Evolutionary conservation across 306 rosid genomes (phyloP), one percentile per base, ranked within the genome.

Genomic region (Quercus alba): DNA sequence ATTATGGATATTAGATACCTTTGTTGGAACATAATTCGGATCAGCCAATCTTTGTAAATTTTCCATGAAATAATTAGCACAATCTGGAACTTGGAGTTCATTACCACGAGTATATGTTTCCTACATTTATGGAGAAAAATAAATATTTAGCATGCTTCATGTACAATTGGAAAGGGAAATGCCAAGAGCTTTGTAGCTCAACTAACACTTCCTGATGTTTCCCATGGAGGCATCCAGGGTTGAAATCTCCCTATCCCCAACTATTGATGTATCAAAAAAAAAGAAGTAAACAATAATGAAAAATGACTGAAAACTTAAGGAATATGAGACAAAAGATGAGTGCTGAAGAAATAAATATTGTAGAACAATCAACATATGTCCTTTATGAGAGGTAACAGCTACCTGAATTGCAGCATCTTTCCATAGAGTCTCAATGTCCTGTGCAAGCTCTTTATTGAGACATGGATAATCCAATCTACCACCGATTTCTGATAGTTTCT

Each of bases 51-150:
- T 90, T 77, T 90, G 91, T 71, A 95, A 87, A 86, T 89, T 95
- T 83, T 91, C 98, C 97, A 95, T 93, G 90, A 95, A 93, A 85
- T 93, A 95, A 70, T 88, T 80, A 19, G 99, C 82, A 85, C 99
- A 95, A 18, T 95, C 99, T 51, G 99, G 99, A 93, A 95, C 93
- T 85, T 93, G 99, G 77, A 95, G 94, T 79, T 91, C 98, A 81
- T 88, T 93, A 63, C 99, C 94, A 51, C 96, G 99, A 76, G 87
- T 80, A 85, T 85, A 90, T 44, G 99, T 95, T 87, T 95, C 99
- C 99, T 95, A 76, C 82, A 86, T 77, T 77, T 19, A 63, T 62
- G 82, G 55, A 76, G 81, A 56, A 75, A 78, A 77, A 44, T 15
- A 75, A 52, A 73, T 7, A 8, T 35, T 46, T 9, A 44, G 18